These are phyloP conservation scores for Saccharomyces mikatae DNA, from an alignment of 805 yeast genomes.

Conservation along the genomic window DNA sequence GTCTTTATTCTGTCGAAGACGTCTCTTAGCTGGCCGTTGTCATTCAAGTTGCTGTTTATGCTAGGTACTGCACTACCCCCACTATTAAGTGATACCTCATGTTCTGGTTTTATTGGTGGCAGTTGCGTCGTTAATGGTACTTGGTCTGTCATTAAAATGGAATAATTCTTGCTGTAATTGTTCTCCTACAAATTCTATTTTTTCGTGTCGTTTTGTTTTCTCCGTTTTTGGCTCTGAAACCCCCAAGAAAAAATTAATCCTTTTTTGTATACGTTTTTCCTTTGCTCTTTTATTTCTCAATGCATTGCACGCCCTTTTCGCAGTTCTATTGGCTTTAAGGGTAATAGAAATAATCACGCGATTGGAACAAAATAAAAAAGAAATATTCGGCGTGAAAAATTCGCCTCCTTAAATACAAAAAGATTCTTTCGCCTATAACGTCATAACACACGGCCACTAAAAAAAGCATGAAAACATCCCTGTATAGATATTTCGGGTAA, in stretches of 20 bases:
- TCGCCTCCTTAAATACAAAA: not conserved
- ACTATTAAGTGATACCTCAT: not conserved
- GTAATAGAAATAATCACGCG: not conserved
- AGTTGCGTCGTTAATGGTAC: not conserved
- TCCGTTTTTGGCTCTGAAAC: not conserved
- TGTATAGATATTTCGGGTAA: not conserved
- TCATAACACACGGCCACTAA: not conserved
- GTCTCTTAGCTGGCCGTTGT: conserved; percentile 9
- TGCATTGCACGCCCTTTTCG: not conserved
- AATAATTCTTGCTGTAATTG: not conserved
- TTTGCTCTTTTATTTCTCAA: not conserved
- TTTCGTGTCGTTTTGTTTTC: not conserved
- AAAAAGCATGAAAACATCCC: not conserved
- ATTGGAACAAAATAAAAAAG: not conserved
- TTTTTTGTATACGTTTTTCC: not conserved
- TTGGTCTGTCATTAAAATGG: not conserved
- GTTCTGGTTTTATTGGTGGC: not conserved
- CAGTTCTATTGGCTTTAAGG: not conserved
- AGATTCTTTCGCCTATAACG: not conserved
- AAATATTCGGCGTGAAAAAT: not conserved
- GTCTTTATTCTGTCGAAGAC: conserved; percentile 49
- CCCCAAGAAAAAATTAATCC: not conserved
- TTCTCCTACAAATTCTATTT: not conserved
- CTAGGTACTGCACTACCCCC: not conserved
- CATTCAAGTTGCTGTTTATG: not conserved